These are phyloP conservation scores for Ostreobium quekettii DNA, from an alignment of 139 green algal genomes.

Conservation along the genomic window DNA sequence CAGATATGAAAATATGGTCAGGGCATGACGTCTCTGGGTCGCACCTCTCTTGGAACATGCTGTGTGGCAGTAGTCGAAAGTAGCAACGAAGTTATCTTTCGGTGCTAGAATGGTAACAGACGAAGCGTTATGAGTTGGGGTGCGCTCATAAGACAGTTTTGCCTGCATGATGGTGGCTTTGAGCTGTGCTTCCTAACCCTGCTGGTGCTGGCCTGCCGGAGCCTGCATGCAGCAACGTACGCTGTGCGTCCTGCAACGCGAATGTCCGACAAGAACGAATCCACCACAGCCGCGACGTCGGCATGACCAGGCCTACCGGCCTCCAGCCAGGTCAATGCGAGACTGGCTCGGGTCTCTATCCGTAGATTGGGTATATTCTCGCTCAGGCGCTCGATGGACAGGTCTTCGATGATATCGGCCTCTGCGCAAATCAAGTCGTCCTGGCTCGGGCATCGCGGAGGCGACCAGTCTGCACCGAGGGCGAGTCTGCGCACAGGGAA, in stretches of 20 bases:
- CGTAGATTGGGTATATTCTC: background rate
- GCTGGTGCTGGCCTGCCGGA: background rate
- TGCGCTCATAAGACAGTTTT: background rate
- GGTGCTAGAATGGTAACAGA: background rate
- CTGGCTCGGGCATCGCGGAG: background rate
- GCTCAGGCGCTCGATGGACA: background rate
- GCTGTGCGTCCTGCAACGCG: background rate
- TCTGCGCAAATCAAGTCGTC: background rate
- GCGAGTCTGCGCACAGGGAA: too few relatives aligned
- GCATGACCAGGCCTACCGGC: background rate
- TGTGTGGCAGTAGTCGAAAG: background rate
- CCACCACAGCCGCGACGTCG: background rate
- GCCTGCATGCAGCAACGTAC: background rate
- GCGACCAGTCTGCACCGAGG: background rate
- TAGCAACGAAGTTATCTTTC: background rate
- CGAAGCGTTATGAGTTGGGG: background rate
- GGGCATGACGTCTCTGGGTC: background rate
- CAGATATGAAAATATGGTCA: background rate
- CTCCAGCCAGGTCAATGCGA: conserved; percentile 2
- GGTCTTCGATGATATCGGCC: too few relatives aligned
- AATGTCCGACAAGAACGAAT: background rate
- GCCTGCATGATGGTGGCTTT: too few relatives aligned
- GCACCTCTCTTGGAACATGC: background rate
- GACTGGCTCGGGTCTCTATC: background rate
- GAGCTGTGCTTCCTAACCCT: too few relatives aligned